Evolutionary conservation across 2,329 filamentous ascomycete species (phyloP).

Genomic region (Phialemoniopsis sp.): DNA sequence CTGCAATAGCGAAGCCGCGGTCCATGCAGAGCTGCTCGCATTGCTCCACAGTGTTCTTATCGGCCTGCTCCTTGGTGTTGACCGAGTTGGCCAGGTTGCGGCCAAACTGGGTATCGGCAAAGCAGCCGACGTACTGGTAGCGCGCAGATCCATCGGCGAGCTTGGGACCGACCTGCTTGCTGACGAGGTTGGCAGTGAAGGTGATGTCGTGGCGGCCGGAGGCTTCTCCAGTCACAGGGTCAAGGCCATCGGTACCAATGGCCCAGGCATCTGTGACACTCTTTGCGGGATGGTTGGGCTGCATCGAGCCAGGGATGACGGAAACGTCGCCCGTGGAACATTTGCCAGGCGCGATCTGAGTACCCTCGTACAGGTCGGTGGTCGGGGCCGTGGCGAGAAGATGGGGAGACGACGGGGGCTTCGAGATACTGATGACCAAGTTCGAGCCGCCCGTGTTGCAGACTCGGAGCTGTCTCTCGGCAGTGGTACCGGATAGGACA

Average conservation of each 20-base stretch:
- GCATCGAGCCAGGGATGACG: slow-evolving; percentile 20
- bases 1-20: not conserved
- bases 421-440: slow-evolving; percentile 30
- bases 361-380: slow-evolving; percentile 25
- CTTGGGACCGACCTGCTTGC: slow-evolving; percentile 27
- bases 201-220: slow-evolving; percentile 31
- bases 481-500: slow-evolving; percentile 20
- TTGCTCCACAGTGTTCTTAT: slow-evolving; percentile 2
- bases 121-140: slow-evolving; percentile 32
- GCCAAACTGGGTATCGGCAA: slow-evolving; percentile 8
- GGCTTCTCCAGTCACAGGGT: slow-evolving; percentile 9
- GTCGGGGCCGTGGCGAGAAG: slow-evolving; percentile 23
- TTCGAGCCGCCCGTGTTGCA: slow-evolving; percentile 30
- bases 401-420: slow-evolving; percentile 25
- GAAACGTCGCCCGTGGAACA: slow-evolving; percentile 24
- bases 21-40: not conserved
- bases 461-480: slow-evolving; percentile 22
- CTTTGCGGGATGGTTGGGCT: slow-evolving; percentile 22
- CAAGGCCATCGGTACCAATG: slow-evolving; percentile 33
- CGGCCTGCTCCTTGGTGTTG: slow-evolving; percentile 1
- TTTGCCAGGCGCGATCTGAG: slow-evolving; percentile 21
- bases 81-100: too few relatives aligned
- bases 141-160: slow-evolving; percentile 20
- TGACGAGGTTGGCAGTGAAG: slow-evolving; percentile 24
- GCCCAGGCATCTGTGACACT: slow-evolving; percentile 26